A percentile compares a stretch with the other conserved stretches of the same genome.
These are phyloP conservation scores for Mimosa pudica DNA, from an alignment of 306 rosid genomes.

Conservation along the genomic window DNA sequence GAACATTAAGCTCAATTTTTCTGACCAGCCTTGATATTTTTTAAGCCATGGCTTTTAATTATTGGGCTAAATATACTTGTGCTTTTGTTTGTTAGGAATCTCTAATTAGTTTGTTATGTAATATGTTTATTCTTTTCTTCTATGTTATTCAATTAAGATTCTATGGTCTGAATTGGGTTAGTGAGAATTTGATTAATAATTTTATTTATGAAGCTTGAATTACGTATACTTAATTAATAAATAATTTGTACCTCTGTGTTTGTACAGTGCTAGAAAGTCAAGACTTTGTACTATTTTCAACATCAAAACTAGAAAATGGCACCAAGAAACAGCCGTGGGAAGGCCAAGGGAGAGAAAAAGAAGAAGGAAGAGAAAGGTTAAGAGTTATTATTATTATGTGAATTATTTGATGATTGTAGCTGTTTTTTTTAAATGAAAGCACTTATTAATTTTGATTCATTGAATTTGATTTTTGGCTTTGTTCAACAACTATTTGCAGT, in stretches of 20 bases:
- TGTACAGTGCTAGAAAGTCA: slow-evolving; percentile 19
- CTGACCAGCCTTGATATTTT: not conserved
- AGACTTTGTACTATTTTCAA: slow-evolving; percentile 30
- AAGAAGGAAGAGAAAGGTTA: slow-evolving; percentile 91
- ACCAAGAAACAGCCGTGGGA: slow-evolving; percentile 86
- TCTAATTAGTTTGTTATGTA: not conserved
- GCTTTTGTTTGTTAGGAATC: not conserved
- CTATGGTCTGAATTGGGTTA: slow-evolving; percentile 3
- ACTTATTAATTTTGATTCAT: not conserved
- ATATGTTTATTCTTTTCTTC: slow-evolving; percentile 10
- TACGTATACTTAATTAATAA: not conserved
- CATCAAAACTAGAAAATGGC: slow-evolving; percentile 58
- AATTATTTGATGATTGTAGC: not conserved
- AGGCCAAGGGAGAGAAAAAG: slow-evolving; percentile 88
- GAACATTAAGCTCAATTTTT: not conserved
- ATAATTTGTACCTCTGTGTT: slow-evolving; percentile 11
- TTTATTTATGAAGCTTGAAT: not conserved
- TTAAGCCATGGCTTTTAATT: not conserved
- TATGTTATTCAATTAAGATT: not conserved
- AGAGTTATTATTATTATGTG: not conserved
- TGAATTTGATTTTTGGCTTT: not conserved
- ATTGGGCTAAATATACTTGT: not conserved
- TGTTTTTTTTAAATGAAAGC: no score
- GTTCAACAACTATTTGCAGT: slow-evolving; percentile 54
- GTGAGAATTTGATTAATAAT: not conserved